A percentile compares a stretch with the other conserved stretches of the same genome.
These are phyloP conservation scores for Yamadazyma olivae DNA, from an alignment of 805 yeast species.

Conservation along the genomic window DNA sequence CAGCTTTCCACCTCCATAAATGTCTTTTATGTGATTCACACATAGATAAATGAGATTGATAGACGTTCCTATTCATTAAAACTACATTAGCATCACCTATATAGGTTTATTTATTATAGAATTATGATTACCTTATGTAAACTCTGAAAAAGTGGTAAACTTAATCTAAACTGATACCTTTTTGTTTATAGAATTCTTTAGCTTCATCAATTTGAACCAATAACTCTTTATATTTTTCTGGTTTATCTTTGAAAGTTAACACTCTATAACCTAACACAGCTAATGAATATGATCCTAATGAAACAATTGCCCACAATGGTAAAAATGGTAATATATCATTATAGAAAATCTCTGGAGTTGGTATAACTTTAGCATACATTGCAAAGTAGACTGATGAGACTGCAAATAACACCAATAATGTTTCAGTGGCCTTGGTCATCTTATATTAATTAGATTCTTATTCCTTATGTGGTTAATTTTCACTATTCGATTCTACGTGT, in stretches of 20 bases:
- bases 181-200: slow-evolving; percentile 49
- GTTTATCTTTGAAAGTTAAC: slow-evolving; percentile 66
- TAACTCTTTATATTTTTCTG: slow-evolving; percentile 62
- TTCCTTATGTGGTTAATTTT: not conserved
- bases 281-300: slow-evolving; percentile 68
- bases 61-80: too few species aligned
- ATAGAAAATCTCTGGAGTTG: slow-evolving; percentile 46
- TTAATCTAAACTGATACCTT: slow-evolving; percentile 52
- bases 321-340: slow-evolving; percentile 59
- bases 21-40: too few species aligned
- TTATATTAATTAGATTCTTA: not conserved
- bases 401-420: slow-evolving; percentile 45
- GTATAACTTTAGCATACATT: slow-evolving; percentile 50
- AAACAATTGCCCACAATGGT: slow-evolving; percentile 68
- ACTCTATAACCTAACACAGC: slow-evolving; percentile 70
- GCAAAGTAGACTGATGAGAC: slow-evolving; percentile 53
- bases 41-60: too few species aligned
- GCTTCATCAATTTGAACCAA: slow-evolving; percentile 60
- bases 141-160: not conserved
- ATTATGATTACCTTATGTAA: not conserved
- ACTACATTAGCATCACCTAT: too few species aligned
- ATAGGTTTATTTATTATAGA: too few species aligned
- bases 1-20: not conserved
- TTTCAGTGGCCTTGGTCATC: slow-evolving; percentile 70
- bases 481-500: not conserved